Percentiles rank a stretch among this genome's conserved stretches.
phyloP scores from a whole-genome alignment of 2,329 filamentous ascomycete species.

The Aspergillus sp. region DNA sequence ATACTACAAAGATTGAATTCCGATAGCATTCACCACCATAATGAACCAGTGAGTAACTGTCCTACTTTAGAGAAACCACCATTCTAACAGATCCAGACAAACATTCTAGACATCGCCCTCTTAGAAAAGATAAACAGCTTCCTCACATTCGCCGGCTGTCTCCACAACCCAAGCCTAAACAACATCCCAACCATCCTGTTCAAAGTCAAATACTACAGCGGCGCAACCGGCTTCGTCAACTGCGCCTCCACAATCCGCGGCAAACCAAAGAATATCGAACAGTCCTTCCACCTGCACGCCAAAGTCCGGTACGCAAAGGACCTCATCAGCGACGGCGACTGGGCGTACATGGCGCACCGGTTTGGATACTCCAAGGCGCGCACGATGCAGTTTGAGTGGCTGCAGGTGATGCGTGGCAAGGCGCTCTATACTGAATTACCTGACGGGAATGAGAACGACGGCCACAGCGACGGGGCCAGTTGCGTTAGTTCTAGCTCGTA shows the following conservation, averaged over 20 bases:
- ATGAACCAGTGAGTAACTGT: no score
- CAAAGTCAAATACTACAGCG: neutral
- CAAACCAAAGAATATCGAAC: neutral
- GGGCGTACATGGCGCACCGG: neutral
- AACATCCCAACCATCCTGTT: neutral
- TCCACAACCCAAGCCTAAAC: neutral
- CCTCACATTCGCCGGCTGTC: neutral
- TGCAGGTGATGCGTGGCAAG: neutral
- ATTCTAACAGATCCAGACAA: neutral
- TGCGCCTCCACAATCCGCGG: neutral
- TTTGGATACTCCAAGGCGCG: neutral
- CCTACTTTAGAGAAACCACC: no score
- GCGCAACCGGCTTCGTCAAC: neutral
- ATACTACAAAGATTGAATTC: no score
- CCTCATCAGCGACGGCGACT: neutral
- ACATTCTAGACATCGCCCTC: neutral
- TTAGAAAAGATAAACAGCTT: neutral
- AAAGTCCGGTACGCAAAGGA: neutral
- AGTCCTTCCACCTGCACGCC: neutral
- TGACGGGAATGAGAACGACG: neutral
- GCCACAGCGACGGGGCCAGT: neutral
- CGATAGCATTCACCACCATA: no score
- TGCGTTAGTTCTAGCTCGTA: neutral
- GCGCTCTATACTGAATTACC: neutral
- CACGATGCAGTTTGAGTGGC: neutral